A percentile compares a stretch with the other conserved stretches of the same genome.
These are phyloP conservation scores for Phaffia tasmanica DNA, from an alignment of 768 basidiomycete species.

Conservation along the genomic window DNA sequence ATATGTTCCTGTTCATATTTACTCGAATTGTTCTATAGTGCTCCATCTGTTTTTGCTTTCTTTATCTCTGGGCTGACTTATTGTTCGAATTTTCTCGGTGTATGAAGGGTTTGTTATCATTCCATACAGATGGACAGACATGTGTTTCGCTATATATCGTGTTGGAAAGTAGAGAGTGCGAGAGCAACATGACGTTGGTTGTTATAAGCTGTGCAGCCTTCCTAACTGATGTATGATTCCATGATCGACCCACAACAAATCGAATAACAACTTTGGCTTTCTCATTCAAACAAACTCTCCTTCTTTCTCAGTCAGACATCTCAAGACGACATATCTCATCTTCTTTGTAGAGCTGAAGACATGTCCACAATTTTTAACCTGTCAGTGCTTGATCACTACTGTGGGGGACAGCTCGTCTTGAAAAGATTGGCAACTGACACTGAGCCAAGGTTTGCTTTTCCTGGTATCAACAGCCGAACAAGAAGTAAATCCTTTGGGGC, in stretches of 20 bases:
- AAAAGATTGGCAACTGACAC: background rate
- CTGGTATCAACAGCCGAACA: slow-evolving; percentile 16
- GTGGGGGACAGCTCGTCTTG: background rate
- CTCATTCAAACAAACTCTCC: background rate
- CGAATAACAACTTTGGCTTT: background rate
- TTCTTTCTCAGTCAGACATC: background rate
- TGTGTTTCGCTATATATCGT: too few species aligned
- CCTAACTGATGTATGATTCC: background rate
- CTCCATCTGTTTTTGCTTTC: too few species aligned
- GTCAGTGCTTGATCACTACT: background rate
- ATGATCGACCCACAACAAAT: background rate
- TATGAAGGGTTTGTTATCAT: too few species aligned
- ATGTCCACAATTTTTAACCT: slow-evolving; percentile 27
- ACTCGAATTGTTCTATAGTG: too few species aligned
- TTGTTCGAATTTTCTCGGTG: too few species aligned
- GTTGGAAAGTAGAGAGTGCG: background rate
- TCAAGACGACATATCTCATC: background rate
- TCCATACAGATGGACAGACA: too few species aligned
- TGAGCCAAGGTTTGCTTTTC: background rate
- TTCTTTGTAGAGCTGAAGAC: background rate
- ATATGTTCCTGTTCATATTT: too few species aligned
- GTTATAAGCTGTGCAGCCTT: background rate
- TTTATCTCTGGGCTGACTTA: too few species aligned
- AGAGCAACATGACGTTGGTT: background rate
- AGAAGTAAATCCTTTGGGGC: slow-evolving; percentile 11